A percentile compares a stretch with the other conserved stretches of the same genome.
Conservation (phyloP, 495 filamentous ascomycete genomes). For the Penicillium canariense region DNA sequence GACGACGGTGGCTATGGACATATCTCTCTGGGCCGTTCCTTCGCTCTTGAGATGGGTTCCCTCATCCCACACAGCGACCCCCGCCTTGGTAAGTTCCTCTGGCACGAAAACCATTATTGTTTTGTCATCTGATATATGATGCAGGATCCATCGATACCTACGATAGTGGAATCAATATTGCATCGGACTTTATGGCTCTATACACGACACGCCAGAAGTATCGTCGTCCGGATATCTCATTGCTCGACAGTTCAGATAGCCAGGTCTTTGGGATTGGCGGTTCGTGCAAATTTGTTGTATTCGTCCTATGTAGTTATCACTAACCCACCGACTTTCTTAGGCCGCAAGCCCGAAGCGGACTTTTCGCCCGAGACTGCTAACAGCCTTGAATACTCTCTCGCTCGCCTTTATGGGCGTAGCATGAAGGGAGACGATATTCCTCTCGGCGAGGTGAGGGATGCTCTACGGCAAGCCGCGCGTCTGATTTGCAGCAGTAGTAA, state of each 20-base stretch:
- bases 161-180: slow-evolving; percentile 75
- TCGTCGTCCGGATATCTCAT: slow-evolving; percentile 66
- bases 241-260: slow-evolving; percentile 12
- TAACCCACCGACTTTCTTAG: slow-evolving; percentile 4
- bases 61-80: slow-evolving; percentile 86
- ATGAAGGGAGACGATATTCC: slow-evolving; percentile 62
- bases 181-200: slow-evolving; percentile 92
- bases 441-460: slow-evolving; percentile 73
- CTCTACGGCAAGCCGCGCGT: slow-evolving; percentile 77
- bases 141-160: slow-evolving; percentile 66
- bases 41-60: slow-evolving; percentile 89
- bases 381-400: slow-evolving; percentile 30
- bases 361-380: slow-evolving; percentile 19
- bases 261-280: slow-evolving; percentile 5
- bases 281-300: background rate
- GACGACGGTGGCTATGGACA: slow-evolving; percentile 85
- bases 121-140: background rate
- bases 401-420: slow-evolving; percentile 65
- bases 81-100: slow-evolving; percentile 54
- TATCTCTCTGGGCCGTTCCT: slow-evolving; percentile 89
- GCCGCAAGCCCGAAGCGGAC: slow-evolving; percentile 10
- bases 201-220: slow-evolving; percentile 98
- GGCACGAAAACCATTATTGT: background rate
- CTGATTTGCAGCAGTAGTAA: slow-evolving; percentile 72
- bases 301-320: background rate